Evolutionary conservation across 2,329 filamentous ascomycete genomes (phyloP).

Genomic region (Aspergillus ochraceus): DNA sequence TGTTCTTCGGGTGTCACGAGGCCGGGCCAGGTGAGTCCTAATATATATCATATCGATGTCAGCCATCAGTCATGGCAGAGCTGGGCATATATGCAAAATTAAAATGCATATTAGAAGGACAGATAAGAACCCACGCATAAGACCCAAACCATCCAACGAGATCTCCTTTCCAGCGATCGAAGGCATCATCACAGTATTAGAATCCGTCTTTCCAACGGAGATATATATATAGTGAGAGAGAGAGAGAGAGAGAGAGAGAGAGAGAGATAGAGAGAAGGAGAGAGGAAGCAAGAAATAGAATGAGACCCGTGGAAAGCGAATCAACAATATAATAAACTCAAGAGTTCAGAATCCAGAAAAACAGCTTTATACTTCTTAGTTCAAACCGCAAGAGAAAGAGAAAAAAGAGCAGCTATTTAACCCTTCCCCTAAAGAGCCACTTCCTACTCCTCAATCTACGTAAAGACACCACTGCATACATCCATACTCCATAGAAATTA

Average conservation of each 20-base stretch:
- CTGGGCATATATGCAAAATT: neutral
- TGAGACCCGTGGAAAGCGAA: neutral
- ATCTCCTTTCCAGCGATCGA: slow-evolving; percentile 23
- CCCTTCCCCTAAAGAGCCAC: no score
- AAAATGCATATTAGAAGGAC: neutral
- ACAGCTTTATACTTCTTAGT: no score
- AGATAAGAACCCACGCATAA: slow-evolving; percentile 26
- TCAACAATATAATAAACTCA: no score
- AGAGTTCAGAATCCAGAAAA: no score
- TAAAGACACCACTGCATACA: no score
- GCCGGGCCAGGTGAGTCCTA: neutral
- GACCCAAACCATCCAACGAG: slow-evolving; percentile 24
- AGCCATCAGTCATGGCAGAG: neutral
- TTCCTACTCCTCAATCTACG: no score
- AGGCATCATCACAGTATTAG: slow-evolving; percentile 1
- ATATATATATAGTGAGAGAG: neutral
- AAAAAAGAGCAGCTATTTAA: no score
- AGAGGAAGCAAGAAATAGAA: no score
- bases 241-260: neutral
- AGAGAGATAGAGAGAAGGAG: no score
- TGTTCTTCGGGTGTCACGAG: neutral
- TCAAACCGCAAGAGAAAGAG: no score
- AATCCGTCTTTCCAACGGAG: neutral
- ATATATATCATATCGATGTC: no score
- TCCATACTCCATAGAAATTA: no score